These are phyloP conservation scores for Melanogaster broomeanus DNA, from an alignment of 768 basidiomycete genomes.

Conservation along the genomic window DNA sequence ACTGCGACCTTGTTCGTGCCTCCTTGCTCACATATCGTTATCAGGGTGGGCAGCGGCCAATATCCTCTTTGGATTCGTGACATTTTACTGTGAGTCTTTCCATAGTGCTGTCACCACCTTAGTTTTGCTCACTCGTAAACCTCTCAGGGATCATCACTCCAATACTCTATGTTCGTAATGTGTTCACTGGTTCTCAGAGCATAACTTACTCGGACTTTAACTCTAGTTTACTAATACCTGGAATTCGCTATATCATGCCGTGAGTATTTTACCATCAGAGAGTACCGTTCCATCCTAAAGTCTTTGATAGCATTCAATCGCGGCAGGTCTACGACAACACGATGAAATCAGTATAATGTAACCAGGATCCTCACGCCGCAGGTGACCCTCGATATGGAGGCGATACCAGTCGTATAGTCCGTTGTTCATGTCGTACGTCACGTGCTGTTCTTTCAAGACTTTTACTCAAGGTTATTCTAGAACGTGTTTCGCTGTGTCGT, in stretches of 20 bases:
- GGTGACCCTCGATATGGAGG: slow-evolving; percentile 52
- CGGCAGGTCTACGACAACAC: slow-evolving; percentile 64
- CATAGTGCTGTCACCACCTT: neutral
- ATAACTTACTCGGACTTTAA: neutral
- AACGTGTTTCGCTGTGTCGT: slow-evolving; percentile 28
- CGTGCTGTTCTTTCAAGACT: neutral
- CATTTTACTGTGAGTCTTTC: slow-evolving; percentile 61
- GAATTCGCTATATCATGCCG: slow-evolving; percentile 60
- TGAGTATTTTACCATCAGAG: slow-evolving; percentile 28
- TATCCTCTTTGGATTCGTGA: slow-evolving; percentile 61
- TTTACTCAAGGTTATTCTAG: slow-evolving; percentile 11
- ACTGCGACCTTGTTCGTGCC: neutral
- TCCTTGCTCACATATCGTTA: slow-evolving; percentile 1
- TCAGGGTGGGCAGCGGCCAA: slow-evolving; percentile 79
- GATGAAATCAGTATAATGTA: slow-evolving; percentile 58
- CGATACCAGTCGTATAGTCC: slow-evolving; percentile 59
- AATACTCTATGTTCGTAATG: slow-evolving; percentile 48
- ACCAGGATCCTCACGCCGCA: slow-evolving; percentile 53
- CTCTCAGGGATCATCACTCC: slow-evolving; percentile 33
- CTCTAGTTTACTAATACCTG: slow-evolving; percentile 61
- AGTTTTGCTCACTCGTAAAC: slow-evolving; percentile 1
- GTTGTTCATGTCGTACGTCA: slow-evolving; percentile 51
- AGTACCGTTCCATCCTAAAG: neutral
- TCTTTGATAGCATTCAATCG: slow-evolving; percentile 51
- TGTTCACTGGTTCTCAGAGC: slow-evolving; percentile 37